Base-by-base conservation (phyloP, 768 basidiomycete species). In the Crassisporium funariophilum region DNA sequence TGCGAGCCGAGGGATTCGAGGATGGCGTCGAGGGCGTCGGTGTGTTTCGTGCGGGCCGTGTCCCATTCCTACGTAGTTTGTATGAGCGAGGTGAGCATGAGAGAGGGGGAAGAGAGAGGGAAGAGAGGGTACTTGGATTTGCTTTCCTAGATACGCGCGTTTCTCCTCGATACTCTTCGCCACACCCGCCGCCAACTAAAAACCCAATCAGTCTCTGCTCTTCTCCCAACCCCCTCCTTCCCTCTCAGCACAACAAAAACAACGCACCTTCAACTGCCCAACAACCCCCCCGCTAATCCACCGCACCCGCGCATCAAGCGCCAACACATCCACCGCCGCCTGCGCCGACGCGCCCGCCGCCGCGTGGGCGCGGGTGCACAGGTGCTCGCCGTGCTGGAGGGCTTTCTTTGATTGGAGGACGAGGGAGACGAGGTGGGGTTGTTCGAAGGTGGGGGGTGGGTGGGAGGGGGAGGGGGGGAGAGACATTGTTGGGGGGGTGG, bases 331-430 rank as follows among this genome's bases (percentile, higher is more conserved):
- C 10, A 89, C 71, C 0, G 82, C 79, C 29, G 74, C 73, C 52
- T 82, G 79, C 0, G 87, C 79, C 2, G 90, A 88, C 34, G 75
- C 68, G 52, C 79, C 79, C n/a, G 86, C 81, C 16, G 84, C 66
- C 1, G 64, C 57, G 56, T 86, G 81, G 2, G 90, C 87, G 25
- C 72, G 75, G 1, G 78, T 79, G 58, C 91, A 92, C 4, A 92
- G 75, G 40, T 83, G 77, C 68, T 91, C 78, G 1, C 88, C 90
- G 29, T 84, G 80, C 52, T 88, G 83, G 2, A 93, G 76, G 0
- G 88, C 90, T 57, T 87, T 88, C 74, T 91, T 87, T 2, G 90
- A 91, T 57, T 88, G 84, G 1, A 86, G 70, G 9, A 89, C 86
- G 8, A 93, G 80, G 17, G 86, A 82, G 24, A 88, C 78, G 16